These are phyloP conservation scores for Leishmania arabica DNA, from an alignment of 208 protist species.

Conservation along the genomic window DNA sequence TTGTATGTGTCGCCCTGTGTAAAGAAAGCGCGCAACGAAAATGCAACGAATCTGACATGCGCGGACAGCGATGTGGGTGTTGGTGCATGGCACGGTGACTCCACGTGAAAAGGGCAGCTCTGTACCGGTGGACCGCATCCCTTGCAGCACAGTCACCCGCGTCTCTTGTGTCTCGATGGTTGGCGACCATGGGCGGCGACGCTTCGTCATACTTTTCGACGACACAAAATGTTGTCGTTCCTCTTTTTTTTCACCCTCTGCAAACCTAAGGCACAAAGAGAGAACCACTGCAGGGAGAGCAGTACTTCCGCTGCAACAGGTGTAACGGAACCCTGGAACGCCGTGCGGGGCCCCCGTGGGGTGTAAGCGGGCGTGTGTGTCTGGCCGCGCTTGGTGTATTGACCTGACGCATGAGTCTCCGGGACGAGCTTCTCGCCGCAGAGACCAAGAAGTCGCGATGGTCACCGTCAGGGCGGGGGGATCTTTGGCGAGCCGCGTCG, in stretches of 20 bases:
- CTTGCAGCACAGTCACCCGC: not conserved
- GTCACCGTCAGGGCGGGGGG: not conserved
- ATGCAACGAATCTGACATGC: not conserved
- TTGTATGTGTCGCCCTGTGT: not conserved
- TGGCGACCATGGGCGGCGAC: not conserved
- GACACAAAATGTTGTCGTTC: not conserved
- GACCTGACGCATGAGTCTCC: not conserved
- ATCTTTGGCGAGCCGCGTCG: not conserved
- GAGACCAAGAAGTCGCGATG: not conserved
- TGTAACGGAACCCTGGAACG: not conserved
- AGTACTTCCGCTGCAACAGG: not conserved
- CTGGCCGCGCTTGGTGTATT: not conserved
- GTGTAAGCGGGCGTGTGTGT: not conserved
- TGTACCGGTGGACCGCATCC: not conserved
- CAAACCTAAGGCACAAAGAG: not conserved
- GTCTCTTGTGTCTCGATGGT: not conserved
- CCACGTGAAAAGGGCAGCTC: not conserved
- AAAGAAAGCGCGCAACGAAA: not conserved
- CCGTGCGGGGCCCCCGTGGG: not conserved
- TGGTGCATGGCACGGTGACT: not conserved
- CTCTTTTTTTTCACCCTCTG: not conserved
- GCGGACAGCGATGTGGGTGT: not conserved
- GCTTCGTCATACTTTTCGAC: not conserved
- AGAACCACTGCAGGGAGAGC: not conserved
- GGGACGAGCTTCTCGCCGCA: not conserved